Percentiles rank a stretch among this genome's conserved stretches.
These are phyloP conservation scores for Isochrysis galbana DNA, from an alignment of 78 protist species.

Conservation along the genomic window DNA sequence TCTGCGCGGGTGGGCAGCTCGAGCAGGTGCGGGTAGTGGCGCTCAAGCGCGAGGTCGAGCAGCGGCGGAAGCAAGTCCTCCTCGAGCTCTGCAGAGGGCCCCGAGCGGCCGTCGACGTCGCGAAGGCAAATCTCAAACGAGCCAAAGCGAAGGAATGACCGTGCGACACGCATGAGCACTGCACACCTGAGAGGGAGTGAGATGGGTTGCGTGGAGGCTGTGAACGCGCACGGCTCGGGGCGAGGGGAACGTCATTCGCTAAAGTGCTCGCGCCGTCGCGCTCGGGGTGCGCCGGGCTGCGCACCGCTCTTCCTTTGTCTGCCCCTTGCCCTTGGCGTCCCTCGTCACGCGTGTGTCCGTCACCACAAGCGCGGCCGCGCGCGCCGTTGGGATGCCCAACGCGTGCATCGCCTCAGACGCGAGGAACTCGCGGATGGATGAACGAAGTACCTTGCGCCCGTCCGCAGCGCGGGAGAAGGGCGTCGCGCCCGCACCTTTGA, in stretches of 20 bases:
- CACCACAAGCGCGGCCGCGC: constrained; percentile 50
- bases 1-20: background rate
- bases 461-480: constrained; percentile 77
- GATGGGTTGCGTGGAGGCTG: too few species aligned
- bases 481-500: constrained; percentile 75
- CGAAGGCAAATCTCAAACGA: constrained; percentile 55
- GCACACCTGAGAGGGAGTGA: too few species aligned
- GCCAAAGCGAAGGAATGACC: constrained; percentile 72
- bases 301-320: constrained; percentile 46
- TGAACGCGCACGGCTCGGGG: too few species aligned
- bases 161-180: constrained; percentile 63
- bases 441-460: constrained; percentile 74
- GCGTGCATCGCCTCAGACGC: constrained; percentile 70
- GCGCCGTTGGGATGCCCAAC: constrained; percentile 66
- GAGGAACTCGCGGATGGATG: constrained; percentile 73
- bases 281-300: too few species aligned
- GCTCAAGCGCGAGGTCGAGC: background rate
- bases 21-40: background rate
- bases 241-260: too few species aligned
- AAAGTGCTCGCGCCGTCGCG: too few species aligned
- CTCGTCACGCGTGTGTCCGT: constrained; percentile 48
- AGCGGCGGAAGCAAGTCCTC: constrained; percentile 15
- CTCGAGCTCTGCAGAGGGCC: background rate
- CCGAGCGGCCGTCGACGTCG: background rate
- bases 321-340: constrained; percentile 51